Conservation (phyloP, 768 basidiomycete species). For the Phylloporus sp. region DNA sequence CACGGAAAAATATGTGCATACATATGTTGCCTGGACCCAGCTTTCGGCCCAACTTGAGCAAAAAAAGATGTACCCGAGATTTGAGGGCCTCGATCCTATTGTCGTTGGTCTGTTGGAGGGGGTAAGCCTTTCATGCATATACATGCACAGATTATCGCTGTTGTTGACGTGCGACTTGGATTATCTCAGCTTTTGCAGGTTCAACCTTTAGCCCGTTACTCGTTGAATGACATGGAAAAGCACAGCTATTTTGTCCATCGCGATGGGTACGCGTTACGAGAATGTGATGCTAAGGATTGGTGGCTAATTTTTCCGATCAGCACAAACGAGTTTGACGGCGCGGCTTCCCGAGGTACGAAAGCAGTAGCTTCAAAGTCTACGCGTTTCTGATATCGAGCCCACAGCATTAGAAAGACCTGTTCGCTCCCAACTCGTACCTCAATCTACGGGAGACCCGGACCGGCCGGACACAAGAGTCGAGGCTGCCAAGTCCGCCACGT, state of each 20-base stretch:
- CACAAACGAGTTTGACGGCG: conserved; percentile 20
- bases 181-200: conserved; percentile 17
- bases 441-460: neutral
- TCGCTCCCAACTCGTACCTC: conserved; percentile 21
- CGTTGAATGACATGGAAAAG: conserved; percentile 18
- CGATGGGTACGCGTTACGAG: conserved; percentile 18
- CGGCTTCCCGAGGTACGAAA: conserved; percentile 19
- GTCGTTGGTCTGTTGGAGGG: conserved; percentile 30
- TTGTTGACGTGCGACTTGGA: neutral
- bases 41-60: neutral
- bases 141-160: no score
- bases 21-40: conserved; percentile 19
- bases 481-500: conserved; percentile 2
- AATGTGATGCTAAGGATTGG: neutral
- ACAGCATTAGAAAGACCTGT: conserved; percentile 17
- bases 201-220: conserved; percentile 13
- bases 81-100: conserved; percentile 17
- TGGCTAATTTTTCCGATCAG: conserved; percentile 10
- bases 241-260: conserved; percentile 22
- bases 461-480: conserved; percentile 6
- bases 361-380: neutral
- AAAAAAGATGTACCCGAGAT: conserved; percentile 25
- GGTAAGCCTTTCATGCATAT: conserved; percentile 13
- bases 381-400: conserved; percentile 8
- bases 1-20: conserved; percentile 17